Base-by-base conservation (phyloP, 2,329 filamentous ascomycete species). In the Lasiodiplodia sp. region DNA sequence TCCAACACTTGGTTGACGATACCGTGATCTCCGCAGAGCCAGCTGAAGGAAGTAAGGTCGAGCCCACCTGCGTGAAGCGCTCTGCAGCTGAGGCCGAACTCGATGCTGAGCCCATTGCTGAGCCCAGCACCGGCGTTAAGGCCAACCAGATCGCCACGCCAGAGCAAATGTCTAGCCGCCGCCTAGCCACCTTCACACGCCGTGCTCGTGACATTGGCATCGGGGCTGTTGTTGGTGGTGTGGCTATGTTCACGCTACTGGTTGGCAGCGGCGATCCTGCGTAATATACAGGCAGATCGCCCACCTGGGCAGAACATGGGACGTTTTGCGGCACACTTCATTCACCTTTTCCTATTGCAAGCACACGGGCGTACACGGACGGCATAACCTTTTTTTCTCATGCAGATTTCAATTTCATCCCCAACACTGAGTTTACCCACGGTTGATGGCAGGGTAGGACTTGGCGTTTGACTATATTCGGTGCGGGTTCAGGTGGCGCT, bases 131-230 rank as follows among this genome's bases (percentile, higher is more conserved):
- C 38, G 28, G 14, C 10, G 12, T 38, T 7, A 23, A 64, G 25
- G 47, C 44, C 28, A 12, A 12, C 31, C 60, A 64, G 31, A 25
- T 49, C n/a, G 60, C 60, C n/a, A 64, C 44, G 18, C 60, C 60
- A 16, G 60, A 52, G n/a, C 60, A 64, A 21, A 64, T 64, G 47
- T 37, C 60, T n/a, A 52, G 51, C 3, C 60, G 60, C 14, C 60
- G 60, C 28, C 25, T 64, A 37, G 60, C 60, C 8, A 49, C 6
- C 28, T 49, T 64, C 60, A 52, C 60, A 14, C 28, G 47, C 5
- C 60, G 60, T 38, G 60, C 60, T 21, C 60, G 60, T 11, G 60
- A 64, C 31, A 38, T 64, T 49, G n/a, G 60, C n/a, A 49, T 64
- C 23, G 60, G 44, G 18, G 44, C 31, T 18, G 47, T 52, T 25